These are phyloP conservation scores for Candida sithepensis DNA, from an alignment of 805 yeast species.

Conservation along the genomic window DNA sequence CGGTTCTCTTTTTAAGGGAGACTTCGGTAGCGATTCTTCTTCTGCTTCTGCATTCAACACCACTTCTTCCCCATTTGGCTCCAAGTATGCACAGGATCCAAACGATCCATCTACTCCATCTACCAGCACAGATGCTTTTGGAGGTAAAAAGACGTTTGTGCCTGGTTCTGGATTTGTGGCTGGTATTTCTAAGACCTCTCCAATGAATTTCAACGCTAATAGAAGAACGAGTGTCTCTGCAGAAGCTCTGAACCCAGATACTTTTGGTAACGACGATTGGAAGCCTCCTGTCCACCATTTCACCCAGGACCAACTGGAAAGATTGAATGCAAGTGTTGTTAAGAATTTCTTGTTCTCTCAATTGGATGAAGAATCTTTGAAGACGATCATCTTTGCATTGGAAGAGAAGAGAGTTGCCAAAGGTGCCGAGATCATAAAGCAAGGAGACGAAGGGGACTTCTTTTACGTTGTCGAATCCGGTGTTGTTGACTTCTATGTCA, in stretches of 20 bases:
- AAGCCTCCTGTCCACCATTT: conserved; percentile 67
- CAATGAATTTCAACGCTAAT: conserved; percentile 65
- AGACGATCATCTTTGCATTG: conserved; percentile 79
- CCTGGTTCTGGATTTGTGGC: conserved; percentile 26
- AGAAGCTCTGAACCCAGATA: conserved; percentile 77
- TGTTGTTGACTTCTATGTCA: conserved; percentile 72
- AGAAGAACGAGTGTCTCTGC: conserved; percentile 91
- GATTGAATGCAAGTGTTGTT: conserved; percentile 68
- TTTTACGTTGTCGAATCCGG: conserved; percentile 87
- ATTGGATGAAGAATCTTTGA: conserved; percentile 72
- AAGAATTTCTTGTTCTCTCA: conserved; percentile 83
- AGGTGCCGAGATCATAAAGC: conserved; percentile 69
- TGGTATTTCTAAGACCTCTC: conserved; percentile 38
- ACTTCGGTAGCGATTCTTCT: conserved; percentile 16
- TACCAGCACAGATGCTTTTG: neutral
- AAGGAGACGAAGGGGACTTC: conserved; percentile 94
- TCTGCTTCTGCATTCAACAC: conserved; percentile 24
- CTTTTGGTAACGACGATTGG: conserved; percentile 65
- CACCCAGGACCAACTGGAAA: conserved; percentile 56
- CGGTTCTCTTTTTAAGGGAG: conserved; percentile 22
- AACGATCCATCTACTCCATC: conserved; percentile 5
- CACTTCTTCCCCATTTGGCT: conserved; percentile 18
- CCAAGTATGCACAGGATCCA: conserved; percentile 6
- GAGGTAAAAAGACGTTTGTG: neutral
- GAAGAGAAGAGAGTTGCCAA: conserved; percentile 61